Percentiles rank a stretch among this genome's conserved stretches.
These are phyloP conservation scores for Dillenia turbinata DNA, from an alignment of 164 flowering plant species.

Conservation along the genomic window DNA sequence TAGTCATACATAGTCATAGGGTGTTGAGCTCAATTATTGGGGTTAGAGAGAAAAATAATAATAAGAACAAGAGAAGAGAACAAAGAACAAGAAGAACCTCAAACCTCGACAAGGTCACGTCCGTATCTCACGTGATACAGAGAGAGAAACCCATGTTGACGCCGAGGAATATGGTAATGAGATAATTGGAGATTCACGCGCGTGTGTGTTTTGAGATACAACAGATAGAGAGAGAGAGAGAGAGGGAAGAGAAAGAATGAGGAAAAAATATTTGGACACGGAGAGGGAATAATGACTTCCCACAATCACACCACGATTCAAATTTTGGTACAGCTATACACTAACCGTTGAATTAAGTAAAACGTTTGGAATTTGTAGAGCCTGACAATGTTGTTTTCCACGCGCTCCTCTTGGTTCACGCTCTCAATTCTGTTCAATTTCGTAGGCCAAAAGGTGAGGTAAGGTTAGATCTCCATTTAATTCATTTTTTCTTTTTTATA, in stretches of 20 bases:
- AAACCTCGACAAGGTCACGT: conserved; percentile 29
- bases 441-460: no score
- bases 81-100: conserved; percentile 7
- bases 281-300: conserved; percentile 41
- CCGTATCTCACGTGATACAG: conserved; percentile 42
- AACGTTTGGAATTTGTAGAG: no score
- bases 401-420: no score
- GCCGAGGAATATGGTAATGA: conserved; percentile 40
- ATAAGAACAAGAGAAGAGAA: conserved; percentile 18
- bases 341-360: conserved; percentile 29
- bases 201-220: conserved; percentile 30
- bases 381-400: no score
- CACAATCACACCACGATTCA: no score
- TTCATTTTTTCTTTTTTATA: no score
- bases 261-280: conserved; percentile 47
- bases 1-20: no score
- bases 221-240: not conserved
- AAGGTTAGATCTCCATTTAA: no score
- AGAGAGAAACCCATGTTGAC: conserved; percentile 26
- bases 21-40: no score
- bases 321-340: conserved; percentile 38
- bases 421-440: no score
- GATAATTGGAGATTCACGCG: conserved; percentile 24
- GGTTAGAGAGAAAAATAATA: not conserved
- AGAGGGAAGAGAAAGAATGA: not conserved